phyloP scores from a whole-genome alignment of 2,329 filamentous ascomycete species.

The Exserohilum turcica region DNA sequence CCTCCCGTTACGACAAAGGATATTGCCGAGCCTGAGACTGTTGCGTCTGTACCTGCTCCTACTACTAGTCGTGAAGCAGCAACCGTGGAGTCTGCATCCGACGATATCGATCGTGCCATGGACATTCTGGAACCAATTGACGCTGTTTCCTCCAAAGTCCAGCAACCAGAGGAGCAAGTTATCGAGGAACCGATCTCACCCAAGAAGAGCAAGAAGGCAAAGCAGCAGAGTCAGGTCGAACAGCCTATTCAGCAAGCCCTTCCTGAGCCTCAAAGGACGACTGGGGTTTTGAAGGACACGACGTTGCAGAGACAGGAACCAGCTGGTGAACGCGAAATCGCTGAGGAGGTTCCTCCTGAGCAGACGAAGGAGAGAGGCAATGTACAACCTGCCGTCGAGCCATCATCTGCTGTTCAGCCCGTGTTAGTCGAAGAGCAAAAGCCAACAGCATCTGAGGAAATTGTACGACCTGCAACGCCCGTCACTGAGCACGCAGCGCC shows the following conservation, averaged over 20 bases:
- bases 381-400: constrained; percentile 1
- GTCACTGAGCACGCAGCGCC: neutral
- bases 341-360: neutral
- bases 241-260: constrained; percentile 13
- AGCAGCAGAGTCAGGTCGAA: constrained; percentile 22
- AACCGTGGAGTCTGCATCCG: neutral
- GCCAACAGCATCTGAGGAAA: neutral
- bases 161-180: neutral
- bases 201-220: constrained; percentile 32
- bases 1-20: neutral
- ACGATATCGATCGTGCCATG: neutral
- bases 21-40: neutral
- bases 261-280: constrained; percentile 8
- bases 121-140: constrained; percentile 1
- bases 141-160: neutral
- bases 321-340: neutral
- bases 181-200: constrained; percentile 8
- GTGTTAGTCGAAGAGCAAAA: neutral
- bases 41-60: neutral
- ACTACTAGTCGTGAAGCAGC: neutral
- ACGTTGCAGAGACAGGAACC: neutral
- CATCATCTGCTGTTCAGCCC: neutral
- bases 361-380: neutral
- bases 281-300: neutral
- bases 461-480: neutral